phyloP scores from a whole-genome alignment of 2,329 filamentous ascomycete species.

The Scedosporium dehoogii region DNA sequence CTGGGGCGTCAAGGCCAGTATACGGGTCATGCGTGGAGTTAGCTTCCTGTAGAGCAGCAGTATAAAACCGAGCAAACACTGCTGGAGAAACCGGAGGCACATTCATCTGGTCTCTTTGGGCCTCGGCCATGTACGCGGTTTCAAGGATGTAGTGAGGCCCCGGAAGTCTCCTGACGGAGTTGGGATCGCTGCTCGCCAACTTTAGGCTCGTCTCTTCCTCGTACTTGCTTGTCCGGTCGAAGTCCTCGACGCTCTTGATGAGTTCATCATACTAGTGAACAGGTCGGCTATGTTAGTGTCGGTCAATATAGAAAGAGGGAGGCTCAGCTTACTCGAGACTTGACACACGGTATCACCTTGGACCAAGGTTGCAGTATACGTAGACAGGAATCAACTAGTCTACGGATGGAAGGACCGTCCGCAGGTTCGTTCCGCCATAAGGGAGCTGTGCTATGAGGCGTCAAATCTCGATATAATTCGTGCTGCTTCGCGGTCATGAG shows the following conservation, averaged over 20 bases:
- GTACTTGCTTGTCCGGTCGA: constrained; percentile 7
- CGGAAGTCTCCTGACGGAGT: neutral
- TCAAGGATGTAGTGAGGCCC: constrained; percentile 7
- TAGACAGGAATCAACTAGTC: constrained; percentile 23
- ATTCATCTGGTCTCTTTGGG: neutral
- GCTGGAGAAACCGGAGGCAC: neutral
- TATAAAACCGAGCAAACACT: neutral
- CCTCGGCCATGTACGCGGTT: neutral
- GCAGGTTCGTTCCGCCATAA: constrained; percentile 22
- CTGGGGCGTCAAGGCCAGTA: neutral
- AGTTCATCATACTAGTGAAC: constrained; percentile 9
- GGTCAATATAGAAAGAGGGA: neutral
- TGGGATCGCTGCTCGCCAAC: neutral
- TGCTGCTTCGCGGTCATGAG: constrained; percentile 25
- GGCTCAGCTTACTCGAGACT: constrained; percentile 8
- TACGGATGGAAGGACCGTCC: constrained; percentile 21
- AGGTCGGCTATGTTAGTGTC: neutral
- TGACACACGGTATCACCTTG: constrained; percentile 12
- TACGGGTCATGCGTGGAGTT: constrained; percentile 5
- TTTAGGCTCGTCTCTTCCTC: constrained; percentile 2
- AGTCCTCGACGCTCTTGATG: constrained; percentile 9
- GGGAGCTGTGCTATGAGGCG: constrained; percentile 25
- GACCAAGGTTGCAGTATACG: constrained; percentile 23
- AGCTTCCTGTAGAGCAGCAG: neutral
- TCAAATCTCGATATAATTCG: constrained; percentile 23